Evolutionary conservation across 495 filamentous ascomycete genomes (phyloP), one percentile per base, ranked within the genome.

Genomic region (Podospora fimiseda): DNA sequence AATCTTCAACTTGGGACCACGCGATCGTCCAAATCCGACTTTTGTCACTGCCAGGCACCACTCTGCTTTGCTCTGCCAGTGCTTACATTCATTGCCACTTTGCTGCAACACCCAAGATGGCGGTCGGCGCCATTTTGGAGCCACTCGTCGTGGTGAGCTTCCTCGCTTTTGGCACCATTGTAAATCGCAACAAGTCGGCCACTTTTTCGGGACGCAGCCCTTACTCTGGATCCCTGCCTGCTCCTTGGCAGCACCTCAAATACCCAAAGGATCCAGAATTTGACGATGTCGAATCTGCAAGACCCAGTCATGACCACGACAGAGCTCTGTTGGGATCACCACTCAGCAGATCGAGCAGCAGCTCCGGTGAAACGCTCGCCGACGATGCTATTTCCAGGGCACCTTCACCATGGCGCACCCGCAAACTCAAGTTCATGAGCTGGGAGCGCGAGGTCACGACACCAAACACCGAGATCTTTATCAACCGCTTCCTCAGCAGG

Each of bases 401-500:
- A 9, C 6, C n/a, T n/a, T 55, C 59, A 15, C 36, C n/a, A 21
- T 59, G 49, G 43, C 57, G 60, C 7, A 23, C 53, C 3, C 57
- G 64, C 33, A 57, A 30, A 13, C 24, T 67, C 3, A 22, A 49
- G 36, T 61, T 67, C 40, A 40, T 65, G 43, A 30, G 24, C 20
- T 61, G 62, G 64, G 48, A 60, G 41, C 52, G 22, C 14, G 56
- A 59, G 18, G 56, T 67, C 13, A 63, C 53, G 18, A 57, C 58
- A 22, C 64, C 64, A 9, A 61, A 67, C 47, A 67, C 60, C 9
- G 64, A 62, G 40, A 20, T 65, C 14, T 54, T 60, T 46, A 53
- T 46, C 20, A 57, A 67, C 43, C 61, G 62, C 13, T 46, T 66
- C 22, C 63, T 66, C 47, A 68, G 65, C 52, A 69, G 81, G 2